phyloP scores from a whole-genome alignment of 495 filamentous ascomycete species.

The Talaromyces proteolyticus region DNA sequence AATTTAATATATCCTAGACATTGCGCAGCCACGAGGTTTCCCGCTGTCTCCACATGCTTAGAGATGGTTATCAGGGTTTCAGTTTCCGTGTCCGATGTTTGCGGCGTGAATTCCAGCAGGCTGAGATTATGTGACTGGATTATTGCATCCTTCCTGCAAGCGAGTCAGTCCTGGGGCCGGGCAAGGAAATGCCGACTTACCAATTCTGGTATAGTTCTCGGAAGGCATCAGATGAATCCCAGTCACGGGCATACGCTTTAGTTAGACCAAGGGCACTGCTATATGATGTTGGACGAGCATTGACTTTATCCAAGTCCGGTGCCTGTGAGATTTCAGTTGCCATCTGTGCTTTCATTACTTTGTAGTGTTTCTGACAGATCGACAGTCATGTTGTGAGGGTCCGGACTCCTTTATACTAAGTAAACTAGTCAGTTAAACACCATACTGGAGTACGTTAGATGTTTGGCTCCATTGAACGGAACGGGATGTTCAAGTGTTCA shows the following conservation, averaged over 20 bases:
- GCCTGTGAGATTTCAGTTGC: not conserved
- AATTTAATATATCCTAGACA: conserved; percentile 4
- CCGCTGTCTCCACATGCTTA: not conserved
- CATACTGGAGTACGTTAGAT: too few relatives aligned
- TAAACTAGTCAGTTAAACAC: too few relatives aligned
- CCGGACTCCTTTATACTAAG: too few relatives aligned
- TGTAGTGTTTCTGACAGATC: not conserved
- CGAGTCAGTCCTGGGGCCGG: not conserved
- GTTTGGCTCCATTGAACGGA: too few relatives aligned
- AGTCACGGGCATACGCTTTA: not conserved
- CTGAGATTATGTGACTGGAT: not conserved
- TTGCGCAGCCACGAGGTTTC: not conserved
- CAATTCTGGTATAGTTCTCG: conserved; percentile 11
- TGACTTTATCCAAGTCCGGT: not conserved
- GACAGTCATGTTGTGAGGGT: too few relatives aligned
- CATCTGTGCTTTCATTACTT: not conserved
- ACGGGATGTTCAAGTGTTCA: too few relatives aligned
- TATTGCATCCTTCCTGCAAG: conserved; percentile 6
- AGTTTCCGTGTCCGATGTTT: not conserved
- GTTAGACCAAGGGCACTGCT: not conserved
- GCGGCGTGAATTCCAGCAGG: not conserved
- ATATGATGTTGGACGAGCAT: not conserved
- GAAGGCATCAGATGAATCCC: conserved; percentile 1
- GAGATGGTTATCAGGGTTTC: not conserved
- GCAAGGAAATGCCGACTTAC: not conserved